phyloP scores from a whole-genome alignment of 2,329 filamentous ascomycete genomes.

The Thelonectria olida region DNA sequence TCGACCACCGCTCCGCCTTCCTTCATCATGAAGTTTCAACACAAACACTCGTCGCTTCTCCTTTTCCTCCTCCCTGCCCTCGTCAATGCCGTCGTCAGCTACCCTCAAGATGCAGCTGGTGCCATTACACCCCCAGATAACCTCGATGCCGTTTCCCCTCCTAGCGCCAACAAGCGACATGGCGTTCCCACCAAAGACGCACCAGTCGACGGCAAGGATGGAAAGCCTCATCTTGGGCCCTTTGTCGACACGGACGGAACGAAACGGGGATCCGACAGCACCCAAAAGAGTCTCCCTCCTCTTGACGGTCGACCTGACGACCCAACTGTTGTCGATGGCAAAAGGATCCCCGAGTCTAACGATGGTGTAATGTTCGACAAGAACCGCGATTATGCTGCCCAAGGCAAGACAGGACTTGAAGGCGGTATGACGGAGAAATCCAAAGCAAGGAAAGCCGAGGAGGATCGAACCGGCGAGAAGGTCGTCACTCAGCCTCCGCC shows the following conservation, averaged over 20 bases:
- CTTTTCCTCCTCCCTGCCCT: constrained; percentile 69
- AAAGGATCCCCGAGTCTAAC: constrained; percentile 69
- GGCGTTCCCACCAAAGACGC: constrained; percentile 73
- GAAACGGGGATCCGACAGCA: constrained; percentile 36
- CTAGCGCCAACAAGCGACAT: constrained; percentile 47
- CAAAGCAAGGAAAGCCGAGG: constrained; percentile 76
- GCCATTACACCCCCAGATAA: constrained; percentile 39
- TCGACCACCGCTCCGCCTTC: background rate
- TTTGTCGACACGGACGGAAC: constrained; percentile 67
- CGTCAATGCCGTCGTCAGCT: constrained; percentile 46
- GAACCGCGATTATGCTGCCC: constrained; percentile 76
- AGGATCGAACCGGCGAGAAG: constrained; percentile 72
- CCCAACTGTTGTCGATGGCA: constrained; percentile 64
- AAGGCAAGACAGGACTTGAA: constrained; percentile 88
- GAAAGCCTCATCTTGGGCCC: constrained; percentile 90
- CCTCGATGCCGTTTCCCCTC: constrained; percentile 36
- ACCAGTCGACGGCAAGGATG: constrained; percentile 91
- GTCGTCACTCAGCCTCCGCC: constrained; percentile 79
- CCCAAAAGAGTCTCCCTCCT: constrained; percentile 51
- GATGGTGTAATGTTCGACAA: constrained; percentile 96
- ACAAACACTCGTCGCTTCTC: constrained; percentile 62
- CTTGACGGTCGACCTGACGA: constrained; percentile 62
- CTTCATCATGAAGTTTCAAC: constrained; percentile 67
- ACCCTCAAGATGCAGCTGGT: constrained; percentile 29
- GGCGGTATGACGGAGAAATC: constrained; percentile 90